Conservation (phyloP, 2,329 filamentous ascomycete genomes). For the Trematosphaeria pertusa region DNA sequence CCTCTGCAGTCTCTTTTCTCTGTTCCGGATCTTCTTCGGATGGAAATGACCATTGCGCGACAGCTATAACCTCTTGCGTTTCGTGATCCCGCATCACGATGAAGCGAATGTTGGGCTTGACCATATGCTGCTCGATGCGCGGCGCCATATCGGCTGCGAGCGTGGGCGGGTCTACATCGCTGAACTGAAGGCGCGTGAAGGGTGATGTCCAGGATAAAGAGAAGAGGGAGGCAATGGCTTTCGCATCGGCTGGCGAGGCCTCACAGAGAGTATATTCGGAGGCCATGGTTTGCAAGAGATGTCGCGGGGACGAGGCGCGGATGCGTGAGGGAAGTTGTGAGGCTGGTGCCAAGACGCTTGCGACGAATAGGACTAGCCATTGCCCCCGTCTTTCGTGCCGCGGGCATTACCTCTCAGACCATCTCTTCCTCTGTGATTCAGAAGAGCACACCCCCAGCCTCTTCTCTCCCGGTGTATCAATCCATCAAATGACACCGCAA, state of each 20-base stretch:
- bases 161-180: constrained; percentile 21
- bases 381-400: too few relatives aligned
- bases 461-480: too few relatives aligned
- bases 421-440: too few relatives aligned
- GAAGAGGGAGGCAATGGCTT: constrained; percentile 33
- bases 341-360: background rate
- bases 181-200: constrained; percentile 36
- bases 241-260: constrained; percentile 19
- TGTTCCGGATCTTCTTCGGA: background rate
- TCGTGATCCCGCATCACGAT: constrained; percentile 20
- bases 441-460: too few relatives aligned
- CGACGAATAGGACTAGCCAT: background rate
- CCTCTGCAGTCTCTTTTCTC: constrained; percentile 18
- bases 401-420: too few relatives aligned
- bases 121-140: constrained; percentile 28
- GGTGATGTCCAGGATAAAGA: constrained; percentile 33
- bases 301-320: too few relatives aligned
- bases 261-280: constrained; percentile 15
- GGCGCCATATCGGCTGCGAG: constrained; percentile 28
- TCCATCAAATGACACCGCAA: too few relatives aligned
- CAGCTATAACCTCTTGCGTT: constrained; percentile 22
- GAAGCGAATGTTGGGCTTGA: constrained; percentile 10
- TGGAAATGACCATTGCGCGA: constrained; percentile 36
- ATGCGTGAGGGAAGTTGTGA: too few relatives aligned
- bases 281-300: too few relatives aligned